A percentile compares a stretch with the other conserved stretches of the same genome.
Conservation (phyloP, 805 yeast genomes). For the Wickerhamomyces chaumierensis region DNA sequence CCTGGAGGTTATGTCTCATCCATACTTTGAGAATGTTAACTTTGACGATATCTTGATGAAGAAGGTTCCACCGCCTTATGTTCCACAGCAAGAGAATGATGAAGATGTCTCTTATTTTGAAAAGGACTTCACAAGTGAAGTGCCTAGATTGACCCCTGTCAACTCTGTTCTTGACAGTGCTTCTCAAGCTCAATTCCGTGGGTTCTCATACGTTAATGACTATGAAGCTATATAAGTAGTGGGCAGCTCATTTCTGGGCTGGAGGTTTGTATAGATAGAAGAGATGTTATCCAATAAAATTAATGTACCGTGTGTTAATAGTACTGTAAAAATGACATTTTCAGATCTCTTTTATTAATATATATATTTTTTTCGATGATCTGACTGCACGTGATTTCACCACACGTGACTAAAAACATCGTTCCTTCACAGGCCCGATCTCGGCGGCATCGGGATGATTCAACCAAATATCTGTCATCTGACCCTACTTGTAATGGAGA, state of each 20-base stretch:
- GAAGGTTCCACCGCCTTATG: conserved; percentile 76
- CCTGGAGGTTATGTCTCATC: conserved; percentile 87
- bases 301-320: too few relatives aligned
- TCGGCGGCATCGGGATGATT: not conserved
- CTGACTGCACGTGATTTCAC: too few relatives aligned
- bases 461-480: not conserved
- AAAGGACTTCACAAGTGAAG: conserved; percentile 87
- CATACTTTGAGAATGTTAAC: conserved; percentile 81
- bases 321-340: too few relatives aligned
- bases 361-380: too few relatives aligned
- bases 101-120: conserved; percentile 92
- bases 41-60: conserved; percentile 75
- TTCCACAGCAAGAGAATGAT: conserved; percentile 78
- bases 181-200: conserved; percentile 95
- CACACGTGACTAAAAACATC: too few relatives aligned
- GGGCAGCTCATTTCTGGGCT: too few relatives aligned
- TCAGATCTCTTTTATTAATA: too few relatives aligned
- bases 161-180: conserved; percentile 75
- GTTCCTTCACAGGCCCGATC: not conserved
- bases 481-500: too few relatives aligned
- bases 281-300: too few relatives aligned
- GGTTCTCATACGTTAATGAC: conserved; percentile 81
- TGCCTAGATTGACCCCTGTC: conserved; percentile 91
- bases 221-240: not conserved
- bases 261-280: not conserved